Evolutionary conservation across 1,284 basidiomycete species (phyloP).

Genomic region (Athelia psychrophila): DNA sequence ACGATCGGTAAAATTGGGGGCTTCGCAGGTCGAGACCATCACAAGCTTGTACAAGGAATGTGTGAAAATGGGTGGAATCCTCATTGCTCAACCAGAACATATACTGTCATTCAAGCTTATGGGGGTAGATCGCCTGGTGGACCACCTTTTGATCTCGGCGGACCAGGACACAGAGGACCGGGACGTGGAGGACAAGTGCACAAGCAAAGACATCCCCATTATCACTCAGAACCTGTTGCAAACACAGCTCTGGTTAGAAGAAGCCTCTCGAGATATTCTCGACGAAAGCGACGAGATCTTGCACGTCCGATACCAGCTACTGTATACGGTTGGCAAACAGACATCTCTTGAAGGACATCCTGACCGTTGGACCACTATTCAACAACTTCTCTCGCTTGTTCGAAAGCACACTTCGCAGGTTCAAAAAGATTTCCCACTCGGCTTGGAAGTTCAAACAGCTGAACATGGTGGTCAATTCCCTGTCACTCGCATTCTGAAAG

Average conservation of each 20-base stretch:
- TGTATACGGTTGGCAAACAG: conserved; percentile 25
- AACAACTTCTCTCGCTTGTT: conserved; percentile 3
- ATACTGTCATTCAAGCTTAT: conserved; percentile 48
- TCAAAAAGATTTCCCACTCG: not conserved
- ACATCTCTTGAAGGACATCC: not conserved
- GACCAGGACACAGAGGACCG: not conserved
- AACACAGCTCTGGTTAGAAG: conserved; percentile 24
- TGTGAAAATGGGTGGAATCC: conserved; percentile 34
- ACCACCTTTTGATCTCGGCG: too few relatives aligned
- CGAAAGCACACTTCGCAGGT: not conserved
- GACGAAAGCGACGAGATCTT: conserved; percentile 38
- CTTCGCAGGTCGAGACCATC: conserved; percentile 17
- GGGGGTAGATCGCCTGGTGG: conserved; percentile 30
- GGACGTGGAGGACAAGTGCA: conserved; percentile 3
- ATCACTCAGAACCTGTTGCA: conserved; percentile 1
- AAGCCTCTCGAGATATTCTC: conserved; percentile 28
- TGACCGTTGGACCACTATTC: conserved; percentile 3
- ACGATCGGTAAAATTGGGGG: conserved; percentile 28
- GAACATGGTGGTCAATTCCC: not conserved
- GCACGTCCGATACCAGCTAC: conserved; percentile 30
- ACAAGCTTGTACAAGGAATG: conserved; percentile 35
- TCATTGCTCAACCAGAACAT: conserved; percentile 52
- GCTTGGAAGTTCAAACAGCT: not conserved
- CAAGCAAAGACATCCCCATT: conserved; percentile 10
- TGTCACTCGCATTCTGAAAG: not conserved